A percentile compares a stretch with the other conserved stretches of the same genome.
Evolutionary conservation across 169 alveolate genomes (phyloP).

Genomic region (Neospora caninum): DNA sequence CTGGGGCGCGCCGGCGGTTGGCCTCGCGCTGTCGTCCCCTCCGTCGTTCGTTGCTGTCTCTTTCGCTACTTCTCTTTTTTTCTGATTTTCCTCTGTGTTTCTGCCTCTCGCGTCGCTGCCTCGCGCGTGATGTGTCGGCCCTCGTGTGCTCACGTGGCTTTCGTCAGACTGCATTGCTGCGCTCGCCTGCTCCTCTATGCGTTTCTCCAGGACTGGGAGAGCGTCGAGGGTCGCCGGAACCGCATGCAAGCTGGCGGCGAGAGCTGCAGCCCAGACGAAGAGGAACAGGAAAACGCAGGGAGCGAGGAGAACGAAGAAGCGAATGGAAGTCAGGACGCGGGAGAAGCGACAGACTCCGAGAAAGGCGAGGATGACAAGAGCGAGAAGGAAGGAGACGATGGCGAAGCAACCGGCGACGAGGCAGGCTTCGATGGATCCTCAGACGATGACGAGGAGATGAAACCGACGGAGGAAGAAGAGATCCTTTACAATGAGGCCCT

Average conservation of each 20-base stretch:
- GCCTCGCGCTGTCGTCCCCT: too few relatives aligned
- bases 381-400: background rate
- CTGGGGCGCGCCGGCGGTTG: too few relatives aligned
- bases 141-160: too few relatives aligned
- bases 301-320: constrained; percentile 45
- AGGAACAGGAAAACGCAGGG: background rate
- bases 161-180: too few relatives aligned
- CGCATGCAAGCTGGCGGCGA: background rate
- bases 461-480: constrained; percentile 38
- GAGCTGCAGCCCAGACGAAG: background rate
- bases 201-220: constrained; percentile 35
- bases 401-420: background rate
- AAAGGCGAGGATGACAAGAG: constrained; percentile 59
- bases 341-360: background rate
- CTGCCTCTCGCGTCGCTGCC: too few relatives aligned
- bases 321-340: background rate
- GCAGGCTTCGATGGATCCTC: constrained; percentile 18
- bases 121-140: too few relatives aligned
- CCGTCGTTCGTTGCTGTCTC: too few relatives aligned
- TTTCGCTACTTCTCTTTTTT: too few relatives aligned
- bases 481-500: constrained; percentile 30
- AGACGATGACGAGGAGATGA: constrained; percentile 34
- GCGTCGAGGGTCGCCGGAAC: background rate
- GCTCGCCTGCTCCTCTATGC: too few relatives aligned
- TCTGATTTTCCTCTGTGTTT: too few relatives aligned